Evolutionary conservation across 2,329 filamentous ascomycete species (phyloP), one percentile per base, ranked within the genome.

Genomic region (Colletotrichum musicola): DNA sequence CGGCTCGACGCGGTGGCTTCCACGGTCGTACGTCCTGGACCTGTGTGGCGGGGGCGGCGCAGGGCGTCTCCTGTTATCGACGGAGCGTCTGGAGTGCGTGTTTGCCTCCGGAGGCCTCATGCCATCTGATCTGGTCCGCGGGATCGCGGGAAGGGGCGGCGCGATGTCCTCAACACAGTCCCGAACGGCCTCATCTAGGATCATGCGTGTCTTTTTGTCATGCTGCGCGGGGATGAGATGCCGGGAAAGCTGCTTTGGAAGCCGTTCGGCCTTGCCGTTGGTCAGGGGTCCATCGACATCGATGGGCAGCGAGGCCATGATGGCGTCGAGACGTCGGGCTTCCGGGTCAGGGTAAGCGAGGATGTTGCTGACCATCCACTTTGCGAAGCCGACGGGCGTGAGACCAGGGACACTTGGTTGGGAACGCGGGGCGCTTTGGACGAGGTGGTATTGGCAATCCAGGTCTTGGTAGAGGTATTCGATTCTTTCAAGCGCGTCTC

Each of bases 211-310:
- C 38, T 86, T 81, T 0, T 85, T 74, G 72, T 93, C 88, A 1
- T 86, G 83, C 7, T 79, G 77, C 0, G 82, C 81, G 0, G 94
- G 94, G 46, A 97, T 88, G 4, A 96, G 83, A 59, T 91, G 86
- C 47, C 93, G 85, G 1, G 93, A 90, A 3, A 97, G 85, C 73
- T 94, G 90, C 71, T 93, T 94, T 0, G 94, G 94, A 62, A 97
- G 90, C 2, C 92, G 85, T 77, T 95, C 92, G 12, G 87, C 89
- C 71, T 85, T 87, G 55, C 91, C 87, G 51, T 90, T 85, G 0
- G 89, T 84, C 5, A 71, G 73, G 77, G 89, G 72, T 9, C 79
- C 81, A 56, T 83, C 80, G 0, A 81, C 80, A 35, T 84, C 79
- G 73, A 97, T 92, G 0, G 93, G 92, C 78, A 95, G 88, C 51